These are phyloP conservation scores for Balansia obtecta DNA, from an alignment of 2,329 filamentous ascomycete species.

Conservation along the genomic window DNA sequence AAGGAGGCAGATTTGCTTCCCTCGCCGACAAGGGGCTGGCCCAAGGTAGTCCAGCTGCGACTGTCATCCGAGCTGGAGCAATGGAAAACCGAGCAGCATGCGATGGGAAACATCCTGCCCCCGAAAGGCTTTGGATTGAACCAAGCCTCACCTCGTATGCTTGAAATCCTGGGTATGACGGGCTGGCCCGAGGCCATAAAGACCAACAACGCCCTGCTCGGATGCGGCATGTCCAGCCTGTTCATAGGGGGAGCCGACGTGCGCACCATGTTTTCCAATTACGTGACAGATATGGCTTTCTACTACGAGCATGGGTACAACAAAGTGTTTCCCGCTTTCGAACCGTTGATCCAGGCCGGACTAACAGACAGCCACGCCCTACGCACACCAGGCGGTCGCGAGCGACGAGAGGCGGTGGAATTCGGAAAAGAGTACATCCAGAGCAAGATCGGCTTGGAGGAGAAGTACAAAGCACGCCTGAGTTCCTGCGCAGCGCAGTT, in stretches of 20 bases:
- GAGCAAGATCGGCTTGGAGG: conserved; percentile 10
- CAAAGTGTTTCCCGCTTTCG: conserved; percentile 10
- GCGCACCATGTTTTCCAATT: conserved; percentile 12
- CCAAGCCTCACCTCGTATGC: conserved; percentile 5
- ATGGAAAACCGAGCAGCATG: conserved; percentile 10
- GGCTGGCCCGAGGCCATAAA: conserved; percentile 8
- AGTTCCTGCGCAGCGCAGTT: conserved; percentile 4
- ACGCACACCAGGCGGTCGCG: conserved; percentile 8
- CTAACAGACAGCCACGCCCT: conserved; percentile 8
- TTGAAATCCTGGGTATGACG: conserved; percentile 7
- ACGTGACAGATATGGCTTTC: conserved; percentile 13
- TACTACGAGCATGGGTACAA: conserved; percentile 14
- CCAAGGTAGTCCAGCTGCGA: conserved; percentile 7
- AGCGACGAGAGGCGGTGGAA: conserved; percentile 9
- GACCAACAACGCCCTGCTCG: conserved; percentile 12
- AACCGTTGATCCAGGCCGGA: conserved; percentile 8
- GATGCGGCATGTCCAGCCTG: conserved; percentile 10
- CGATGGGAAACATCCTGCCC: conserved; percentile 10
- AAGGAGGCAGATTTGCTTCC: not conserved
- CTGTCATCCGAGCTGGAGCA: conserved; percentile 10
- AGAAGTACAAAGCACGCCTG: not conserved
- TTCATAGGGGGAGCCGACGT: conserved; percentile 11
- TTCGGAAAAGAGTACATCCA: conserved; percentile 10
- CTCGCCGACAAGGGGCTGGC: conserved; percentile 1
- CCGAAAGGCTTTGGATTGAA: conserved; percentile 9